A percentile compares a stretch with the other conserved stretches of the same genome.
These are phyloP conservation scores for Fusarium dimerum DNA, from an alignment of 2,329 filamentous ascomycete species.

Conservation along the genomic window DNA sequence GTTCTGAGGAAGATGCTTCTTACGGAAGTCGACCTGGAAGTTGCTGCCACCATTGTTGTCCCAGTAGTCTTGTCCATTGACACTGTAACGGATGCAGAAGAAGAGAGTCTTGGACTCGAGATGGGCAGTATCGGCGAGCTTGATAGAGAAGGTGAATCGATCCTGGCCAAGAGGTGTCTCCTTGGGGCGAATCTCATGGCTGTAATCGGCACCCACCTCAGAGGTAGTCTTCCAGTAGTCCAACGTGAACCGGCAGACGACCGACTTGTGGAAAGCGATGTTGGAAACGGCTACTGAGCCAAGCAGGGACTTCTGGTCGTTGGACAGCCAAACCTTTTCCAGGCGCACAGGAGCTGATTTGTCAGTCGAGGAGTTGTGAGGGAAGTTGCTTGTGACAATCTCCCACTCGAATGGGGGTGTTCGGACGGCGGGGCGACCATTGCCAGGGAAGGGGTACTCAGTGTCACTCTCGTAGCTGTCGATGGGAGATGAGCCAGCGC, in stretches of 20 bases:
- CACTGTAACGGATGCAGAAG: slow-evolving; percentile 85
- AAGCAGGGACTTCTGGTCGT: slow-evolving; percentile 82
- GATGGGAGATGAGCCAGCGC: slow-evolving; percentile 87
- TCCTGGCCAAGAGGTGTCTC: slow-evolving; percentile 71
- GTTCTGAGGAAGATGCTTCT: slow-evolving; percentile 67
- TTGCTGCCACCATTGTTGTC: slow-evolving; percentile 88
- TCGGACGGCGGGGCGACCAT: slow-evolving; percentile 40
- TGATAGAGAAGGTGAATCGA: slow-evolving; percentile 92
- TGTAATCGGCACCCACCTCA: slow-evolving; percentile 87
- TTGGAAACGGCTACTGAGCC: slow-evolving; percentile 86
- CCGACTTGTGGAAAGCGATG: slow-evolving; percentile 82
- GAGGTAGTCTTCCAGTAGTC: slow-evolving; percentile 99
- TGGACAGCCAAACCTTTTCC: slow-evolving; percentile 83
- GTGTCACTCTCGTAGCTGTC: slow-evolving; percentile 83
- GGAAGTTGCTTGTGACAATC: slow-evolving; percentile 82
- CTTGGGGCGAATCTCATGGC: slow-evolving; percentile 71
- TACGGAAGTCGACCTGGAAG: slow-evolving; percentile 91
- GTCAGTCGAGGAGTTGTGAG: slow-evolving; percentile 54
- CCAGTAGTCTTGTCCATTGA: slow-evolving; percentile 86
- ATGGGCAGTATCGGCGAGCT: slow-evolving; percentile 86
- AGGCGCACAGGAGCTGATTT: slow-evolving; percentile 71
- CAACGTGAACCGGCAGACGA: slow-evolving; percentile 91
- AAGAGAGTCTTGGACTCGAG: slow-evolving; percentile 91
- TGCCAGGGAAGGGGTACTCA: slow-evolving; percentile 80
- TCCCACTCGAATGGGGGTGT: slow-evolving; percentile 77